Evolutionary conservation across 1,284 basidiomycete species (phyloP), one percentile per base, ranked within the genome.

Genomic region (Fomitopsis betulina): DNA sequence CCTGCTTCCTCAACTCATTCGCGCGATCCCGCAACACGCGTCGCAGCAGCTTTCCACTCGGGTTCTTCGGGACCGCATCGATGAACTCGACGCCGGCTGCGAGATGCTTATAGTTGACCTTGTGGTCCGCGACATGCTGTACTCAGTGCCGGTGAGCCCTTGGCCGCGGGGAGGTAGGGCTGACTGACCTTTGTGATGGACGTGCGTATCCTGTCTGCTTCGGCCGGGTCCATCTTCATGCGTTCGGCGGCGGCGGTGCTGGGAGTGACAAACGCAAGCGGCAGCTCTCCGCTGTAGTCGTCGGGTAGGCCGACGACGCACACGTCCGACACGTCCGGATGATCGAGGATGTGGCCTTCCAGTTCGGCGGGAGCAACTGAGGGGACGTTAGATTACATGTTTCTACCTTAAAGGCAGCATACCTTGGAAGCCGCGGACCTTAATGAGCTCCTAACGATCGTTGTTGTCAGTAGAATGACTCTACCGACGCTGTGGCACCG

Each of bases 221-320:
- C 58, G 9, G 47, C 52, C 32, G 60, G 53, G 27, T 59, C 55
- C 13, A 39, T 37, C 49, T 59, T 39, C 32, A 64, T 56, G 38
- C 61, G 57, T 56, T 56, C 58, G 33, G 40, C 50, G 45, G 66
- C 64, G n/a, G 39, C 49, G 21, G 53, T 52, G 54, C 58, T 63
- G n/a, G 60, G 64, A 27, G 58, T 62, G 55, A 65, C 58, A 57
- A 65, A 67, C 54, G 66, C 66, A 38, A 67, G 58, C 15, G 91
- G 89, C 2, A 88, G 64, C 67, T 93, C 91, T 32, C 91, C 90
- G 49, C 81, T 86, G 64, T 84, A 87, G 37, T 92, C 89, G 65
- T 93, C 88, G 0, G 79, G 79, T 9, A 91, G 70, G 1, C 87
- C 83, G 15, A 93, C 84, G 10, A 94, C 88, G 63, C 88, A 89